phyloP scores from a whole-genome alignment of 2,329 filamentous ascomycete genomes.

The Neonectria magnoliae region DNA sequence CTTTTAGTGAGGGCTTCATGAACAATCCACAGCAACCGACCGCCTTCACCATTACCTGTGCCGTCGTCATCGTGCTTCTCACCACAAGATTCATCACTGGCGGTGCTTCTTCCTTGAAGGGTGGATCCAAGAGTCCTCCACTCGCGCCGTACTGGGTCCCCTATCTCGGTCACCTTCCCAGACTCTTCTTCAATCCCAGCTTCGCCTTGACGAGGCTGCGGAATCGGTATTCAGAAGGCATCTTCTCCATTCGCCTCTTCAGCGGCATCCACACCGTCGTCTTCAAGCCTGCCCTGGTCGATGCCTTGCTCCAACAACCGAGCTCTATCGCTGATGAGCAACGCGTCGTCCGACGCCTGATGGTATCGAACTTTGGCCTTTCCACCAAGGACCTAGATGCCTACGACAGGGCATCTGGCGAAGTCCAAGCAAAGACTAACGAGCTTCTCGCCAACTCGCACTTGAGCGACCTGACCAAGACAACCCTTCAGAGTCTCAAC shows the following conservation, averaged over 20 bases:
- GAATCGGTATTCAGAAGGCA: constrained; percentile 46
- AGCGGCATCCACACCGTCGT: constrained; percentile 48
- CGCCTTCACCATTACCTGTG: constrained; percentile 34
- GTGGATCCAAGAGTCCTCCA: constrained; percentile 37
- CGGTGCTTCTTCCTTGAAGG: constrained; percentile 51
- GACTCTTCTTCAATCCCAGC: constrained; percentile 43
- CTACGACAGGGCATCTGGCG: constrained; percentile 42
- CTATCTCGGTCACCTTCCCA: constrained; percentile 49
- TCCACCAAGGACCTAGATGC: constrained; percentile 44
- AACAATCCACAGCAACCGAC: constrained; percentile 37
- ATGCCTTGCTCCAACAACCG: constrained; percentile 45
- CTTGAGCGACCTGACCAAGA: constrained; percentile 36
- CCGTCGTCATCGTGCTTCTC: constrained; percentile 40
- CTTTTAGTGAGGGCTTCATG: constrained; percentile 33
- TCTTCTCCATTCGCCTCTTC: constrained; percentile 49
- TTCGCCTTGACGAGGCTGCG: constrained; percentile 45
- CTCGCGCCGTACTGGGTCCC: constrained; percentile 50
- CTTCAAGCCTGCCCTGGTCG: constrained; percentile 45
- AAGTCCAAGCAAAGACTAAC: constrained; percentile 43
- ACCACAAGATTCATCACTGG: constrained; percentile 40
- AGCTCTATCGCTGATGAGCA: constrained; percentile 41
- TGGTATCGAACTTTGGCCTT: constrained; percentile 48
- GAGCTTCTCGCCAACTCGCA: constrained; percentile 41
- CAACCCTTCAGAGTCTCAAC: constrained; percentile 37
- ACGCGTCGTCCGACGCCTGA: constrained; percentile 38